A percentile compares a stretch with the other conserved stretches of the same genome.
Evolutionary conservation across 2,329 filamentous ascomycete species (phyloP).

Genomic region (Tolypocladium ovalisporum): DNA sequence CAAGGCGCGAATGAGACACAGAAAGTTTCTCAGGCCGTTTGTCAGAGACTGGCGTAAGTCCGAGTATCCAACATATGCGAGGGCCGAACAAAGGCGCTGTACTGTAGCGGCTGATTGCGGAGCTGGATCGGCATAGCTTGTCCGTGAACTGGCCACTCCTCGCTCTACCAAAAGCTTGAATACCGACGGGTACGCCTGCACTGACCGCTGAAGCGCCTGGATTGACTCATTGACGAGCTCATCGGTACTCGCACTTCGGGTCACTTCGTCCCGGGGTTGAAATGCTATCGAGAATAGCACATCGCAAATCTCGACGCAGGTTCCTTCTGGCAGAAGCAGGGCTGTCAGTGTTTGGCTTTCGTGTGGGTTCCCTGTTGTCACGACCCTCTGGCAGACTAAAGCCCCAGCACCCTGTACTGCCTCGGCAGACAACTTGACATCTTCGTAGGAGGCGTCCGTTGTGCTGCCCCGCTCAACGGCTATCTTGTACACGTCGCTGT

Average conservation of each 20-base stretch:
- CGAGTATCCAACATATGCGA: constrained; percentile 40
- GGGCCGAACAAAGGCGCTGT: constrained; percentile 26
- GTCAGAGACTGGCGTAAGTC: constrained; percentile 17
- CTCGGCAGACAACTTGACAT: constrained; percentile 29
- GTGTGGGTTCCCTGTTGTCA: background rate
- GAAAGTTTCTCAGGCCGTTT: constrained; percentile 26
- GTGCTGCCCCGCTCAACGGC: constrained; percentile 20
- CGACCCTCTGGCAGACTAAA: constrained; percentile 27
- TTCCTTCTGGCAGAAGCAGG: constrained; percentile 21
- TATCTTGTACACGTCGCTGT: constrained; percentile 30
- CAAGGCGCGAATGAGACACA: constrained; percentile 26
- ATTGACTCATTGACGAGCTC: constrained; percentile 30
- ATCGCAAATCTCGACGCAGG: constrained; percentile 27
- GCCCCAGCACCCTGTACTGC: constrained; percentile 35
- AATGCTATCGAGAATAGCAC: constrained; percentile 19
- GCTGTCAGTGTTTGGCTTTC: constrained; percentile 3
- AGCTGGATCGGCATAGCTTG: constrained; percentile 9
- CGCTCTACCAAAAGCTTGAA: constrained; percentile 22
- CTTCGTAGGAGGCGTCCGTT: constrained; percentile 20
- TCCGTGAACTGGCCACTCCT: constrained; percentile 14
- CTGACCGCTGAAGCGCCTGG: constrained; percentile 27
- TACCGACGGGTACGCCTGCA: constrained; percentile 22
- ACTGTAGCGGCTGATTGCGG: constrained; percentile 16
- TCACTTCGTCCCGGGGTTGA: constrained; percentile 9
- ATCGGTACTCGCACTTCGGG: constrained; percentile 15